Conservation (phyloP, 768 basidiomycete genomes). For the Collybia nuda region DNA sequence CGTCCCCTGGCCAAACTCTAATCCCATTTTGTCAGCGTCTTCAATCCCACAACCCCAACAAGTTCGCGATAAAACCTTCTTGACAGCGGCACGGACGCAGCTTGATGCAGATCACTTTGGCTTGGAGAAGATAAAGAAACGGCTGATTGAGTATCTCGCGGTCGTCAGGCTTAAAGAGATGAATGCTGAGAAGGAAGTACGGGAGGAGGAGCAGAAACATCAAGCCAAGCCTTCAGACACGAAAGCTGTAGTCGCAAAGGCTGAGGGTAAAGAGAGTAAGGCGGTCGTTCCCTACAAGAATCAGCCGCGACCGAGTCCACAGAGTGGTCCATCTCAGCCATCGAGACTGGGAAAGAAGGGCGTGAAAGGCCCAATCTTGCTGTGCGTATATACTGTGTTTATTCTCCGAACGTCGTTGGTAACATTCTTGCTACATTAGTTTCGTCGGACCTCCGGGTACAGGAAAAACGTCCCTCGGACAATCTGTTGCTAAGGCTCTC, state of each 20-base stretch:
- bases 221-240: constrained; percentile 18
- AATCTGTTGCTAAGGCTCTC: constrained; percentile 82
- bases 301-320: constrained; percentile 15
- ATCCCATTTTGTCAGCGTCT: constrained; percentile 17
- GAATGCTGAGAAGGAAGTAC: constrained; percentile 36
- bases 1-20: constrained; percentile 76
- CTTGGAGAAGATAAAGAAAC: constrained; percentile 88
- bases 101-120: constrained; percentile 93
- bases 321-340: constrained; percentile 8
- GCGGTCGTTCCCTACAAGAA: constrained; percentile 27
- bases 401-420: background rate
- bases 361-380: constrained; percentile 72
- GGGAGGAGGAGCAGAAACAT: constrained; percentile 25
- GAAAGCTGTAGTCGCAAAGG: constrained; percentile 9
- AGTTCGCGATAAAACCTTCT: constrained; percentile 57
- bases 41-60: constrained; percentile 9
- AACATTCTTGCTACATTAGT: constrained; percentile 29
- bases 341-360: constrained; percentile 32
- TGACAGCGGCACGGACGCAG: constrained; percentile 69
- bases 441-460: constrained; percentile 91
- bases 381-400: constrained; percentile 36
- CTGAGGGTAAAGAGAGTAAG: constrained; percentile 16
- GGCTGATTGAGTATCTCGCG: constrained; percentile 89
- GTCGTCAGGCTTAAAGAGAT: constrained; percentile 67
- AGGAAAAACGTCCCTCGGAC: constrained; percentile 90